Base-by-base conservation (phyloP, 2,329 filamentous ascomycete genomes). In the Hyphodiscus sp. region DNA sequence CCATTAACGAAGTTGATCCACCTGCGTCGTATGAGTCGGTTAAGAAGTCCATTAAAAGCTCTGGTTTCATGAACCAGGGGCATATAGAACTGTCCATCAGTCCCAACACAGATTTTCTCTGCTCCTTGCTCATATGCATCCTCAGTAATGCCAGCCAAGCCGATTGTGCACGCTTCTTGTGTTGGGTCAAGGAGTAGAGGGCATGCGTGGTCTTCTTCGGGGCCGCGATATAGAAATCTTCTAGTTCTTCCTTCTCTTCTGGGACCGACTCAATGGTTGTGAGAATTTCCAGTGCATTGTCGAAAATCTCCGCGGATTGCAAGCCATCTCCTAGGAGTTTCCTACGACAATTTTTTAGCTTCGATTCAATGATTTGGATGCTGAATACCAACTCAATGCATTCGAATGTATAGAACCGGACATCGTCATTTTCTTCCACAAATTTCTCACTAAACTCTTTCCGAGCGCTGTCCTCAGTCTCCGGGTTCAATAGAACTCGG, bases 11-110 rank as follows among this genome's bases (percentile, higher is more conserved):
- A 47, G 85, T 90, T 15, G 90, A 87, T 45, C 94, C 94, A 49
- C 92, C 91, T 8, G 85, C 75, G 64, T 96, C 80, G 73, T 95
- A 97, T 29, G 86, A 95, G 71, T 94, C 89, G n/a, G 91, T 96
- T 52, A 99, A 74, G 70, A 97, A 99, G 73, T 99, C 94, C 78
- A 96, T 91, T 33, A 99, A 79, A 42, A 95, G 78, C 66, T 97
- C 92, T 1, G 91, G 87, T 57, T 90, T 88, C 47, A 77, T 80
- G 71, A 97, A 96, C 88, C 90, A 95, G 0, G 92, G 91, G 20
- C 88, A 87, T 62, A 96, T 89, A 33, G 83, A 83, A 43, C 81
- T 81, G 1, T 89, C 84, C 72, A 95, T 86, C 57, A 87, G 79
- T 56, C 82, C 79, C 47, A 99, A 77, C 2, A 96, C 78, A 47